Conservation (phyloP, 495 filamentous ascomycete species). For the Xylaria acuta region DNA sequence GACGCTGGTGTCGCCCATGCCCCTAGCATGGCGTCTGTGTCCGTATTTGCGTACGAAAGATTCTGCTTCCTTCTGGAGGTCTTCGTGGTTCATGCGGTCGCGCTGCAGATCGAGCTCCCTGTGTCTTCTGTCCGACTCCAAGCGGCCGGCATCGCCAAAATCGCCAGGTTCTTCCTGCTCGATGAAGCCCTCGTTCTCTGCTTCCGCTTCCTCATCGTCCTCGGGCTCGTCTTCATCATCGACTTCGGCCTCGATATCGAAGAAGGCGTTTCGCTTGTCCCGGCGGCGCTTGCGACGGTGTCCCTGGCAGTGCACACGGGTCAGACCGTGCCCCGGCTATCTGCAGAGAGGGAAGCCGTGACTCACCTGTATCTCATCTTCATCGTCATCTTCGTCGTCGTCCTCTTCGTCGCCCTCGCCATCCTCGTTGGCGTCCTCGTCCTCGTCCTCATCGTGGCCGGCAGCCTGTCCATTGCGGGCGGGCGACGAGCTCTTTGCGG, state of each 20-base stretch:
- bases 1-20: constrained; percentile 66
- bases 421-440: constrained; percentile 20
- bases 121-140: constrained; percentile 89
- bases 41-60: constrained; percentile 83
- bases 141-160: constrained; percentile 77
- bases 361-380: constrained; percentile 65
- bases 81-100: constrained; percentile 80
- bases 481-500: constrained; percentile 31
- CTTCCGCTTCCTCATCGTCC: constrained; percentile 85
- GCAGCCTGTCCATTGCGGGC: constrained; percentile 24
- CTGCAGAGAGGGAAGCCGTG: background rate
- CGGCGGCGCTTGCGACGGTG: constrained; percentile 80
- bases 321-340: background rate
- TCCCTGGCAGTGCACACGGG: constrained; percentile 51
- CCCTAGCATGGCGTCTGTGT: constrained; percentile 54
- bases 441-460: constrained; percentile 38
- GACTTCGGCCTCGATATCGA: constrained; percentile 96
- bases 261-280: constrained; percentile 76
- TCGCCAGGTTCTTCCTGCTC: constrained; percentile 91
- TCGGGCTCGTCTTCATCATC: constrained; percentile 93
- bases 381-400: constrained; percentile 63
- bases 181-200: constrained; percentile 81
- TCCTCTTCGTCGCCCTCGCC: constrained; percentile 61
- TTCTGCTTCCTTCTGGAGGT: constrained; percentile 92
- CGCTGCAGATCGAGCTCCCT: constrained; percentile 92